Evolutionary conservation across 1,139 yeast genomes (phyloP), one percentile per base, ranked within the genome.

Genomic region (Wickerhamiella pararugosa): DNA sequence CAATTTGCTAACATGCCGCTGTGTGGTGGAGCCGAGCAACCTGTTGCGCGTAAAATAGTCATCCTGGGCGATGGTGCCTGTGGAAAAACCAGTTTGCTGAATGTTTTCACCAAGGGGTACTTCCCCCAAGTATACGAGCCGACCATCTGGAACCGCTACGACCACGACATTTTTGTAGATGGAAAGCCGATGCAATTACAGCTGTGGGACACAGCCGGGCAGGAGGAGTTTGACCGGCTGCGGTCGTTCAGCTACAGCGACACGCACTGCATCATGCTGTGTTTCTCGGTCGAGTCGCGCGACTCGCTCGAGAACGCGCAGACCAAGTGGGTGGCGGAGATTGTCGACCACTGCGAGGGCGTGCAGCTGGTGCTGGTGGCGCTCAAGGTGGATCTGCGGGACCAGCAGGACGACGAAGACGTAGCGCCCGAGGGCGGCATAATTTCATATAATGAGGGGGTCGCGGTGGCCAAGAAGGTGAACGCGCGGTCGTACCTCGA

Each of bases 111-210:
- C 5, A 71, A 96, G 56, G 98, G 98, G 1, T 90, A 90, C 64
- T 90, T 90, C 64, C 98, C 98, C 7, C 96, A 90, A 58, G 97
- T 90, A 21, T 90, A 90, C 61, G 98, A 90, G 57, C 98, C 98
- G 26, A 90, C 98, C 0, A 97, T 90, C 31, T 90, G 90, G 62
- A 98, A 90, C 61, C 90, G 90, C 65, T 90, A 90, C 60, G 94
- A 87, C 46, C 98, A 90, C 63, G 98, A 90, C 60, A 87, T 90
- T 50, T 90, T 83, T 64, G 86, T 90, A 46, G 98, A 90, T 60
- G 92, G 92, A 39, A 87, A 84, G 60, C 86, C 92, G 41, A 82
- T 90, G 54, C 94, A 87, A 57, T 66, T 90, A 49, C 84, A 96
- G 27, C 68, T 90, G 45, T 90, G 98, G 98, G 98, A 90, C 59